Evolutionary conservation across 2,329 filamentous ascomycete genomes (phyloP).

Genomic region (Proliferodiscus dingleyae): DNA sequence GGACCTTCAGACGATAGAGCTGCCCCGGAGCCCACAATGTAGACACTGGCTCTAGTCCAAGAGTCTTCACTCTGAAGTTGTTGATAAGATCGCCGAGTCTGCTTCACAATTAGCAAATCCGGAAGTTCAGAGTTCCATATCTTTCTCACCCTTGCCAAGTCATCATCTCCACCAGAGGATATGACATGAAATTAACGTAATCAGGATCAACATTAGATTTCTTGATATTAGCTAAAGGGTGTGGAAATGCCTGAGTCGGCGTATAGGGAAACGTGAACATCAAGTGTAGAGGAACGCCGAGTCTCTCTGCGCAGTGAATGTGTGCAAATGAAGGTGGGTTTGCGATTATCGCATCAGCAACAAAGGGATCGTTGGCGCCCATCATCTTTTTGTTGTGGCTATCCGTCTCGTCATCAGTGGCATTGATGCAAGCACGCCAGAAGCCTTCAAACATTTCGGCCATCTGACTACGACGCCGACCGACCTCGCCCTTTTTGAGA

Average conservation of each 20-base stretch:
- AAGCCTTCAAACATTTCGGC: conserved; percentile 79
- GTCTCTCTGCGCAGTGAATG: conserved; percentile 71
- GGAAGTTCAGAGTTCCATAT: conserved; percentile 2
- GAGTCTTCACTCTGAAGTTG: conserved; percentile 62
- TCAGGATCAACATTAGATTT: conserved; percentile 65
- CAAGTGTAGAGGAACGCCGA: conserved; percentile 73
- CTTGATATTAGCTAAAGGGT: conserved; percentile 73
- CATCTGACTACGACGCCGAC: conserved; percentile 62
- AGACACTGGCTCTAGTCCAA: conserved; percentile 68
- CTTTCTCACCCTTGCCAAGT: conserved; percentile 79
- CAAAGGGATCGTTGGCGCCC: conserved; percentile 54
- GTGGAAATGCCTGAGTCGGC: conserved; percentile 64
- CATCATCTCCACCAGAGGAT: conserved; percentile 78
- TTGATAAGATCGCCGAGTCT: conserved; percentile 71
- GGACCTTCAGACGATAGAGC: conserved; percentile 67
- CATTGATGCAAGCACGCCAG: conserved; percentile 72
- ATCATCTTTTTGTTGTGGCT: conserved; percentile 59
- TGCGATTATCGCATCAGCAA: conserved; percentile 78
- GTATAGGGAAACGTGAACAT: conserved; percentile 89
- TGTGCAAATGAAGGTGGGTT: conserved; percentile 78
- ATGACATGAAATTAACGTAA: conserved; percentile 77
- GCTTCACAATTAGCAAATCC: conserved; percentile 16
- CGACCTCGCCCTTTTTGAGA: conserved; percentile 69
- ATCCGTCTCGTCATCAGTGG: conserved; percentile 64
- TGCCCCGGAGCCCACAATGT: conserved; percentile 73